Conservation (phyloP, 2,329 filamentous ascomycete species). For the Aspergillus alliaceus region DNA sequence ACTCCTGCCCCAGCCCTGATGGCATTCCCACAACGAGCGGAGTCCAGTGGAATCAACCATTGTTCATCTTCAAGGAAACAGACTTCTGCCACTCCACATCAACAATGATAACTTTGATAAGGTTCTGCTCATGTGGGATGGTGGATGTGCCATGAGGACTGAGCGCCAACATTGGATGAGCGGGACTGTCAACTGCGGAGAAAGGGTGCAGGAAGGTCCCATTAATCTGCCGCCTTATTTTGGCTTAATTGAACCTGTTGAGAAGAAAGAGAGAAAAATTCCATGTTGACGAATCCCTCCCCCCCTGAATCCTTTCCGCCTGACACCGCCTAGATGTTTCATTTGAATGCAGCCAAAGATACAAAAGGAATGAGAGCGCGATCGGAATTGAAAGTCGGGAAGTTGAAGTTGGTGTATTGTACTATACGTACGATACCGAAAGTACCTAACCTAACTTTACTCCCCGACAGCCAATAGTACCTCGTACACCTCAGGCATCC, state of each 20-base stretch:
- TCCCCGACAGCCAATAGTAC: not conserved
- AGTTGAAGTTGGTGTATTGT: not conserved
- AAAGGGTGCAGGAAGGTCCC: slow-evolving; percentile 17
- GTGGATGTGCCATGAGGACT: slow-evolving; percentile 27
- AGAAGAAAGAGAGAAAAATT: too few species aligned
- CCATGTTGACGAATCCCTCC: not conserved
- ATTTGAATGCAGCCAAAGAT: slow-evolving; percentile 2
- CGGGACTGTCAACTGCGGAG: slow-evolving; percentile 27
- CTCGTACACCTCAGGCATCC: not conserved
- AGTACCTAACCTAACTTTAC: not conserved
- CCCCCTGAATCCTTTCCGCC: slow-evolving; percentile 1
- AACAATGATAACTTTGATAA: slow-evolving; percentile 25
- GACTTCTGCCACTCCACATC: slow-evolving; percentile 19
- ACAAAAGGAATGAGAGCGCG: slow-evolving; percentile 10
- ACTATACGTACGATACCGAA: not conserved
- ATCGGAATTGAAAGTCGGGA: slow-evolving; percentile 6
- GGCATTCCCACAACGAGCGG: slow-evolving; percentile 13
- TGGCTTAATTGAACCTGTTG: not conserved
- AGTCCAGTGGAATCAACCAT: slow-evolving; percentile 21
- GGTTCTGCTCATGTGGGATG: slow-evolving; percentile 25
- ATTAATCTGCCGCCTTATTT: slow-evolving; percentile 15
- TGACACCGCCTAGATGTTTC: slow-evolving; percentile 2
- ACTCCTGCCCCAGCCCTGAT: not conserved
- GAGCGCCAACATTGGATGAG: slow-evolving; percentile 20
- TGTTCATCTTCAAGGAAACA: slow-evolving; percentile 18